A percentile compares a stretch with the other conserved stretches of the same genome.
Evolutionary conservation across 441 rosid species (phyloP).

Genomic region (Omphalea diandra): DNA sequence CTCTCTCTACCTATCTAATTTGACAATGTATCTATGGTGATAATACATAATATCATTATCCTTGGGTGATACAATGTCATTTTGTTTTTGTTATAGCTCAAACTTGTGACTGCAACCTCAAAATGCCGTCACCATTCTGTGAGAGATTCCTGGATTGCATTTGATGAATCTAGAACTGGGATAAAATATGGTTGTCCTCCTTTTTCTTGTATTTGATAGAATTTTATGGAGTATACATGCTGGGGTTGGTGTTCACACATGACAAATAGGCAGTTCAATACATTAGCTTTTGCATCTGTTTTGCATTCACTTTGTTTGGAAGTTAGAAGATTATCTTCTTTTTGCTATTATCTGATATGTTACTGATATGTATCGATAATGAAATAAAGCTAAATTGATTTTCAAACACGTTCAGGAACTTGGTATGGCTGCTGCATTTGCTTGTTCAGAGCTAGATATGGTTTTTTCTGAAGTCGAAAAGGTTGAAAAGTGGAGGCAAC

Average conservation of each 20-base stretch:
- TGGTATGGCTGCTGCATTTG: conserved; percentile 49
- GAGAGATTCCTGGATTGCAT: not conserved
- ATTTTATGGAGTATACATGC: not conserved
- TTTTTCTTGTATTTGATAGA: not conserved
- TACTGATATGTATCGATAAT: not conserved
- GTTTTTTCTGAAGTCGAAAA: conserved; percentile 52
- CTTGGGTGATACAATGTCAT: not conserved
- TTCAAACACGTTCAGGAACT: conserved; percentile 43
- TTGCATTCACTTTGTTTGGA: not conserved
- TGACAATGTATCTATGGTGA: not conserved
- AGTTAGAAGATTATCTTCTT: not conserved
- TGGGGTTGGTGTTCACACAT: not conserved
- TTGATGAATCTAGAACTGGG: not conserved
- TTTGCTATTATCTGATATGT: not conserved
- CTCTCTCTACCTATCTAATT: not conserved
- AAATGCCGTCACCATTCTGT: not conserved
- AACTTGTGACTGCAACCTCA: not conserved
- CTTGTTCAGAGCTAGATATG: conserved; percentile 51
- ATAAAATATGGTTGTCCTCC: not conserved
- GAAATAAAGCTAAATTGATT: conserved; percentile 4
- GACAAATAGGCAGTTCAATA: not conserved
- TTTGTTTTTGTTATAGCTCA: conserved; percentile 1
- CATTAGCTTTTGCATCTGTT: not conserved
- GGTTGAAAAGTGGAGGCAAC: conserved; percentile 59
- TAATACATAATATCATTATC: not conserved